Conservation (phyloP, 1,284 basidiomycete genomes). For the Puccinia brachypodii region DNA sequence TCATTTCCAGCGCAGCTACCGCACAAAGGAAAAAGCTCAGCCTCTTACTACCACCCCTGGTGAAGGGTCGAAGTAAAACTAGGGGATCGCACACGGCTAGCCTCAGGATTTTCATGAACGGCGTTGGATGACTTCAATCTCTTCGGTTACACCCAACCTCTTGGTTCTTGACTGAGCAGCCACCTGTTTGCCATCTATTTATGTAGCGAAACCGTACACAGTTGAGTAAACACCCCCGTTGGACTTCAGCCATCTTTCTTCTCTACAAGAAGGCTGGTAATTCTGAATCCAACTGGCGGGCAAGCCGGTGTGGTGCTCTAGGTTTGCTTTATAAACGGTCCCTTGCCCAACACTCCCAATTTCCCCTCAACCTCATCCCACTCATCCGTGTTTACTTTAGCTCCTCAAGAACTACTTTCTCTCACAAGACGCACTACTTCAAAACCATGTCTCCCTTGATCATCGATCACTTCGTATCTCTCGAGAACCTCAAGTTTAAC, state of each 20-base stretch:
- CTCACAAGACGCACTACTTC: neutral
- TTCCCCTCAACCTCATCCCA: neutral
- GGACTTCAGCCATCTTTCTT: neutral
- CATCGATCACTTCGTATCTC: neutral
- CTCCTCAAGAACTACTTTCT: neutral
- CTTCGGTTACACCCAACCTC: too few species aligned
- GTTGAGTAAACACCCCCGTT: neutral
- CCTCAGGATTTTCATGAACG: neutral
- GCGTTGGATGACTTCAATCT: too few species aligned
- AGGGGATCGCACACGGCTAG: neutral
- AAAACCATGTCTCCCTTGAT: slow-evolving; percentile 8
- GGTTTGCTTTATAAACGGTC: neutral
- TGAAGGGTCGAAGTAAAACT: neutral
- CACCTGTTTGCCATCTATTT: slow-evolving; percentile 2
- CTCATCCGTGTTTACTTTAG: neutral
- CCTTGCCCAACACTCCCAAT: neutral
- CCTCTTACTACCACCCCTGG: too few species aligned
- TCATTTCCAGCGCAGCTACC: neutral
- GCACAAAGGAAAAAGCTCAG: neutral
- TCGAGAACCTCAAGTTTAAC: neutral
- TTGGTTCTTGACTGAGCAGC: neutral
- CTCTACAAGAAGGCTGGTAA: neutral
- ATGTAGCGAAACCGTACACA: neutral
- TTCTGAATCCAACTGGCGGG: neutral
- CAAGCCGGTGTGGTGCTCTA: neutral